Conservation (phyloP, 345 rosid genomes). For the Cochlearia excelsa region DNA sequence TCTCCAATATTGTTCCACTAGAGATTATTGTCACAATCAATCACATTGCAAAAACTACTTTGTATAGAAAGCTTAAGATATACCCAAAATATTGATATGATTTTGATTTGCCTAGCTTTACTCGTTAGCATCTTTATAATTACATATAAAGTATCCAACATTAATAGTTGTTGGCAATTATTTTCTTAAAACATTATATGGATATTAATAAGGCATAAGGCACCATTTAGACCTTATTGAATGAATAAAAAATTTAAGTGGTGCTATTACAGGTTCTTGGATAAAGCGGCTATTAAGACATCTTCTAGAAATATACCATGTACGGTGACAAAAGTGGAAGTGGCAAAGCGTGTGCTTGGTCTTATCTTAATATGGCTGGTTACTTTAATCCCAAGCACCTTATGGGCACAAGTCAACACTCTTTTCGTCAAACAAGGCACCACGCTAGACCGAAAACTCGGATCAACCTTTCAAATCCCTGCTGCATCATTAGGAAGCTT, state of each 20-base stretch:
- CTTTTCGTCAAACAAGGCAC: conserved; percentile 91
- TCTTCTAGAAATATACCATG: conserved; percentile 42
- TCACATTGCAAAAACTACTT: conserved; percentile 1
- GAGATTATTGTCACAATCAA: conserved; percentile 3
- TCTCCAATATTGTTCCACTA: conserved; percentile 32
- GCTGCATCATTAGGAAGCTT: conserved; percentile 84
- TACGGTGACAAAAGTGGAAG: conserved; percentile 86
- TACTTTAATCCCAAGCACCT: conserved; percentile 73
- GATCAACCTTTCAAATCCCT: conserved; percentile 61
- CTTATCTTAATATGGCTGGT: conserved; percentile 74
- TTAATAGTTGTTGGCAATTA: too few species aligned
- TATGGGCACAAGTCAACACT: conserved; percentile 94
- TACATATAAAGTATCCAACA: too few species aligned
- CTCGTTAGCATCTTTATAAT: not conserved
- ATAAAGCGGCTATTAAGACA: conserved; percentile 76
- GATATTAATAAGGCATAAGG: too few species aligned
- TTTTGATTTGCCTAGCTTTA: not conserved
- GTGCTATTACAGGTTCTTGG: conserved; percentile 57
- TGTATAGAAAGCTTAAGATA: conserved; percentile 10
- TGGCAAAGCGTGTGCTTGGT: conserved; percentile 63
- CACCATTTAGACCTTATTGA: too few species aligned
- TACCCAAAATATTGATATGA: not conserved
- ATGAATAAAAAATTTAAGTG: not conserved
- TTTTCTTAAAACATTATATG: too few species aligned
- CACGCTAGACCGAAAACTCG: conserved; percentile 61